Evolutionary conservation across 768 basidiomycete genomes (phyloP).

Genomic region (Fibroporia radiculosa): DNA sequence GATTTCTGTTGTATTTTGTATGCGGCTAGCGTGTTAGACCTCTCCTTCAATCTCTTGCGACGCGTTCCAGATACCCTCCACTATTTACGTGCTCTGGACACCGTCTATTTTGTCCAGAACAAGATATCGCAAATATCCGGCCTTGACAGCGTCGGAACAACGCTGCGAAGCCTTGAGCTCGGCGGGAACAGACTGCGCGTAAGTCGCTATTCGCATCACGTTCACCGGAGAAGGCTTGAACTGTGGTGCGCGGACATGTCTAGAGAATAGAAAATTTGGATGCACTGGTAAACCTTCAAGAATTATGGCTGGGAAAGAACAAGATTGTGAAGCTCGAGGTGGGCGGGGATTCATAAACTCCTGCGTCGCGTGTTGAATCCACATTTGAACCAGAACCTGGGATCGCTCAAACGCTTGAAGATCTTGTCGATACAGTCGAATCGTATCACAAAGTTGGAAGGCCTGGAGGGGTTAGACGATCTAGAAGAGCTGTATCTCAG

Average conservation of each 20-base stretch:
- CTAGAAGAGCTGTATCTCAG: conserved; percentile 90
- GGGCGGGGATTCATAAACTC: too few species aligned
- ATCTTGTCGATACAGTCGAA: conserved; percentile 93
- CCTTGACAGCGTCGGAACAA: conserved; percentile 44
- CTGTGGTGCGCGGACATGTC: too few species aligned
- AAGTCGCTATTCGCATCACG: conserved; percentile 20
- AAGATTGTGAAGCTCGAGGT: conserved; percentile 89
- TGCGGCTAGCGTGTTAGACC: conserved; percentile 67
- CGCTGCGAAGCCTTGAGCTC: conserved; percentile 78
- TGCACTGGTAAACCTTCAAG: conserved; percentile 72
- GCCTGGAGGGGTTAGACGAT: conserved; percentile 58
- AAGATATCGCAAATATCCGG: conserved; percentile 76
- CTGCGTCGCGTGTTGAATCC: neutral
- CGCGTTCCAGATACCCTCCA: conserved; percentile 54
- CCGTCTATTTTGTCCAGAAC: conserved; percentile 95
- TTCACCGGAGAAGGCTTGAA: too few species aligned
- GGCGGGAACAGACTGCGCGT: conserved; percentile 92
- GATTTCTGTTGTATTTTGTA: neutral
- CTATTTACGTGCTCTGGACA: conserved; percentile 53
- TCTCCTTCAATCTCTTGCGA: conserved; percentile 90
- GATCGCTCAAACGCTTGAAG: conserved; percentile 60
- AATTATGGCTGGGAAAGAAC: conserved; percentile 97
- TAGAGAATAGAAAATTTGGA: conserved; percentile 88
- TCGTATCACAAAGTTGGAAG: conserved; percentile 82
- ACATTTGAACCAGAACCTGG: conserved; percentile 48